phyloP scores from a whole-genome alignment of 441 rosid species.

The Rhodomyrtus psidioides region DNA sequence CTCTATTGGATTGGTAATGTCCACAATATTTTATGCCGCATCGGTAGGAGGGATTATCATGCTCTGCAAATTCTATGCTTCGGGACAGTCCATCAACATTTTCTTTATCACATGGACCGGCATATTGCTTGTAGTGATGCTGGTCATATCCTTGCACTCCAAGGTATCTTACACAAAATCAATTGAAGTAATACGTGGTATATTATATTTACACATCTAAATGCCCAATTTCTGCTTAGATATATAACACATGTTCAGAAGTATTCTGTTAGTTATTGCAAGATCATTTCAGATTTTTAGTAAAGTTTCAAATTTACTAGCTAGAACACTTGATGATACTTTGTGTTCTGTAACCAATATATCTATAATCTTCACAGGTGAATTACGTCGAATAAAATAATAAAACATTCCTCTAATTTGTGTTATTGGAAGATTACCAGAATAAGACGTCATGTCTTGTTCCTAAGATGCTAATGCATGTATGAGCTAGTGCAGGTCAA shows the following conservation, averaged over 20 bases:
- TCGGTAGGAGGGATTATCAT: constrained; percentile 48
- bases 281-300: background rate
- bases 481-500: constrained; percentile 41
- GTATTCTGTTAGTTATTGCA: background rate
- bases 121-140: constrained; percentile 55
- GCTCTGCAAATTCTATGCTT: constrained; percentile 52
- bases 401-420: background rate
- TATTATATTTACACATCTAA: background rate
- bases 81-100: constrained; percentile 49
- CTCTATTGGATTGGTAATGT: constrained; percentile 57
- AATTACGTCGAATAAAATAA: background rate
- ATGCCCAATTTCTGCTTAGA: background rate
- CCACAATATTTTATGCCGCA: constrained; percentile 42
- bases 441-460: background rate
- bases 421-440: background rate
- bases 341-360: background rate
- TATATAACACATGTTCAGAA: background rate
- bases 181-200: background rate
- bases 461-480: background rate
- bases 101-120: constrained; percentile 79
- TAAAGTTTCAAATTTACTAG: background rate
- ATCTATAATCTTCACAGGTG: background rate
- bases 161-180: constrained; percentile 32
- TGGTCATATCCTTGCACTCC: constrained; percentile 64
- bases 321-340: background rate